Conservation (phyloP, 2,329 filamentous ascomycete genomes). For the Aspergillus nomiae region DNA sequence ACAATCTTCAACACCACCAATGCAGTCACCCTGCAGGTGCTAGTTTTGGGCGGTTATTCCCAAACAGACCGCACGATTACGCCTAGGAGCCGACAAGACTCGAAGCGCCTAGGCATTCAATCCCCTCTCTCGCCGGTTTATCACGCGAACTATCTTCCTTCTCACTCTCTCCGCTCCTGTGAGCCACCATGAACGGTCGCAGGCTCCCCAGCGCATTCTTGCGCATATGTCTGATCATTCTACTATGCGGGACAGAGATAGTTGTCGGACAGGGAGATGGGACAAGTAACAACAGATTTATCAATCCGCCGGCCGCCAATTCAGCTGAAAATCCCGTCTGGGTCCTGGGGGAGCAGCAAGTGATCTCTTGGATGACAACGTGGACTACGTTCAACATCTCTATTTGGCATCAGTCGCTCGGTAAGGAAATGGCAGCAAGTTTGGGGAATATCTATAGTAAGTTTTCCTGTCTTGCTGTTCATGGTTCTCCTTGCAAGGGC, state of each 20-base stretch:
- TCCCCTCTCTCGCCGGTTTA: neutral
- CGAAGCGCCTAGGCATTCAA: neutral
- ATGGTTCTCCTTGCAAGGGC: neutral
- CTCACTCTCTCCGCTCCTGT: neutral
- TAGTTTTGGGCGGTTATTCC: neutral
- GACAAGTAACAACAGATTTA: neutral
- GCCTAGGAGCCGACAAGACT: neutral
- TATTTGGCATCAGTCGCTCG: constrained; percentile 19
- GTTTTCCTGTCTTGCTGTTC: neutral
- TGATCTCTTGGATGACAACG: constrained; percentile 10
- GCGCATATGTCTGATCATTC: neutral
- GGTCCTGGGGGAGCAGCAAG: constrained; percentile 6
- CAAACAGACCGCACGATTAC: neutral
- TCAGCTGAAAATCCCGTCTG: constrained; percentile 12
- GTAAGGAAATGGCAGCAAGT: constrained; percentile 7
- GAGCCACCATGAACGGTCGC: neutral
- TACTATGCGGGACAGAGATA: neutral
- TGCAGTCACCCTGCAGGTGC: neutral
- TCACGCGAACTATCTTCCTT: neutral
- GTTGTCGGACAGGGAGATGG: neutral
- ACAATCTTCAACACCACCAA: neutral
- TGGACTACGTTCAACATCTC: constrained; percentile 17
- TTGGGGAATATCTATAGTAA: constrained; percentile 17
- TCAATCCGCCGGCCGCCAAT: constrained; percentile 2
- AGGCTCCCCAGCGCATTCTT: neutral